A percentile compares a stretch with the other conserved stretches of the same genome.
Evolutionary conservation across 257 asterid genomes (phyloP).

Genomic region (Penstemon barbatus): DNA sequence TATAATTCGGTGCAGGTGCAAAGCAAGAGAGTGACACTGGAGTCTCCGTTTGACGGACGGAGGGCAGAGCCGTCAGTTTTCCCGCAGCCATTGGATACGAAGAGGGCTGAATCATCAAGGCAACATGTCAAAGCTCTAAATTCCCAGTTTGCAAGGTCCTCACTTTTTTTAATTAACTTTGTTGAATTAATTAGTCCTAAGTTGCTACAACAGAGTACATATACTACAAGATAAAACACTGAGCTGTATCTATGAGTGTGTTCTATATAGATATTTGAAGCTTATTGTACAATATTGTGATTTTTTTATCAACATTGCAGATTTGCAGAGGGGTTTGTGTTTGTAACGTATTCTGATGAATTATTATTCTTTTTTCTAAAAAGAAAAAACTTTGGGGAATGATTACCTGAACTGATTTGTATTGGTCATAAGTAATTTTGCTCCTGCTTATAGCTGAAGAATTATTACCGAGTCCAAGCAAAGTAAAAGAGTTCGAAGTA

Average conservation of each 20-base stretch:
- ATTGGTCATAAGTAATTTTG: background rate
- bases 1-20: constrained; percentile 45
- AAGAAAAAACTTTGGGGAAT: background rate
- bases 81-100: constrained; percentile 58
- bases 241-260: background rate
- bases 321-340: background rate
- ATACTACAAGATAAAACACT: background rate
- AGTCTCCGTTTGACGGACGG: constrained; percentile 46
- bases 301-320: background rate
- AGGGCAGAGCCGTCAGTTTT: constrained; percentile 51
- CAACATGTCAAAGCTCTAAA: constrained; percentile 97
- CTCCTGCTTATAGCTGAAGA: background rate
- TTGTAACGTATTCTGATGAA: constrained; percentile 3
- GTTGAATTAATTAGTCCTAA: background rate
- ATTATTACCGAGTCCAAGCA: background rate
- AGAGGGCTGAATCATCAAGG: constrained; percentile 82
- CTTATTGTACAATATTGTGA: constrained; percentile 2
- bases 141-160: constrained; percentile 85
- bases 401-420: background rate
- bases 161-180: constrained; percentile 1
- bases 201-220: constrained; percentile 1
- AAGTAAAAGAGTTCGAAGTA: background rate
- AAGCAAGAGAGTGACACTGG: constrained; percentile 64
- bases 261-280: background rate
- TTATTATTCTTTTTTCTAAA: background rate